A percentile compares a stretch with the other conserved stretches of the same genome.
Conservation (phyloP, 2,329 filamentous ascomycete genomes). For the Capronia americana region DNA sequence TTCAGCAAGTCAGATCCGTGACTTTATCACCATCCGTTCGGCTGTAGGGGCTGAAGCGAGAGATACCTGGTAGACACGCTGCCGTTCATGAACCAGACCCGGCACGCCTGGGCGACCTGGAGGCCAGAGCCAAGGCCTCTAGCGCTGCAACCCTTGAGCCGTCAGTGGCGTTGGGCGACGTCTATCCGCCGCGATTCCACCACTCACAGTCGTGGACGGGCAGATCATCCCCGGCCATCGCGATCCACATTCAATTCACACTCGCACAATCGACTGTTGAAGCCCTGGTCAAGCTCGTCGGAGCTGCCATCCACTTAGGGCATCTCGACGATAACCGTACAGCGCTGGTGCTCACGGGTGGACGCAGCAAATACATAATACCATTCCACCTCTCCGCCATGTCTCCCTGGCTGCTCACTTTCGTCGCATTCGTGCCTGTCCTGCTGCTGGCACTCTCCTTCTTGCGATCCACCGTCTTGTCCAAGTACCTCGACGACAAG, state of each 20-base stretch:
- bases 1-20: constrained; percentile 13
- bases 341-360: constrained; percentile 11
- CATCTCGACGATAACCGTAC: constrained; percentile 9
- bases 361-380: constrained; percentile 8
- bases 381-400: constrained; percentile 25
- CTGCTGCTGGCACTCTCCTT: constrained; percentile 36
- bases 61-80: background rate
- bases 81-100: background rate
- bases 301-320: constrained; percentile 18
- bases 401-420: constrained; percentile 37
- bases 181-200: constrained; percentile 6
- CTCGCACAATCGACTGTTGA: constrained; percentile 5
- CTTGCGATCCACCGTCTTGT: constrained; percentile 37
- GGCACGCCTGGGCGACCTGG: no score
- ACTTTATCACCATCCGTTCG: background rate
- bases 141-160: constrained; percentile 16
- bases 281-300: constrained; percentile 11
- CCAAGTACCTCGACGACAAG: constrained; percentile 38
- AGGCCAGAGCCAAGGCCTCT: constrained; percentile 10
- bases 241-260: constrained; percentile 14
- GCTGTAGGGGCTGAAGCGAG: constrained; percentile 4
- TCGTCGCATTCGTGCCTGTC: constrained; percentile 34
- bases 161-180: constrained; percentile 10
- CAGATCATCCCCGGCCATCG: constrained; percentile 11
- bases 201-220: constrained; percentile 10